Conservation (phyloP, 2,329 filamentous ascomycete genomes). For the Plenodomus lindquistii region DNA sequence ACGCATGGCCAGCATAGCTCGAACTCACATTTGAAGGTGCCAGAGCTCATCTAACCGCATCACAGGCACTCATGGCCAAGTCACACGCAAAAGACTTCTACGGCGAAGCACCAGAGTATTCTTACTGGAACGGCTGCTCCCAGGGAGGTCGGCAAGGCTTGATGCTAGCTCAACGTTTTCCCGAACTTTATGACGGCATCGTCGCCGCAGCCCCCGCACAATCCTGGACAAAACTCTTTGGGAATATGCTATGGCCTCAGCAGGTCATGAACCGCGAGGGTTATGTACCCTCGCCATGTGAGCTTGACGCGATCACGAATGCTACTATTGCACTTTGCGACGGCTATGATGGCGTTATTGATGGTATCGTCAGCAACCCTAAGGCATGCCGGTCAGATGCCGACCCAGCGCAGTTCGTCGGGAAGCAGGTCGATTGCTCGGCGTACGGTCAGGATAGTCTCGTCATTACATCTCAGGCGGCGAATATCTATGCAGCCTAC, state of each 20-base stretch:
- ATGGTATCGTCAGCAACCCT: conserved; percentile 24
- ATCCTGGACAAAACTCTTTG: conserved; percentile 13
- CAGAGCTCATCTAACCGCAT: too few species aligned
- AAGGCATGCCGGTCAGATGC: conserved; percentile 29
- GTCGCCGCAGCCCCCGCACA: conserved; percentile 33
- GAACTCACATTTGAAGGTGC: too few species aligned
- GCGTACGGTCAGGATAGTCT: too few species aligned
- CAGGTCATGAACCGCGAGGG: conserved; percentile 25
- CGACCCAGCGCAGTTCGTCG: conserved; percentile 19
- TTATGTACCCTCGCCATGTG: conserved; percentile 21
- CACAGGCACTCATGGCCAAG: too few species aligned
- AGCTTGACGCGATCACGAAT: conserved; percentile 23
- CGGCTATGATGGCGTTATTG: conserved; percentile 22
- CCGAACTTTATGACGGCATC: conserved; percentile 36
- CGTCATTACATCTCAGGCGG: too few species aligned
- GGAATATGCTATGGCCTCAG: conserved; percentile 18
- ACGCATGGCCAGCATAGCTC: conserved; percentile 22
- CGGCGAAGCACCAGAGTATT: conserved; percentile 28
- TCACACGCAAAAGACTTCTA: conserved; percentile 35
- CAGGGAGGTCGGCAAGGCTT: conserved; percentile 40
- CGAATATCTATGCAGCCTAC: too few species aligned
- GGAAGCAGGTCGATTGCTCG: too few species aligned
- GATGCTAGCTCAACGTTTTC: conserved; percentile 38
- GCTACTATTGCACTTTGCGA: conserved; percentile 29
- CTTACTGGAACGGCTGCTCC: conserved; percentile 42